phyloP scores from a whole-genome alignment of 164 flowering plant species.

The Buxus sempervirens region DNA sequence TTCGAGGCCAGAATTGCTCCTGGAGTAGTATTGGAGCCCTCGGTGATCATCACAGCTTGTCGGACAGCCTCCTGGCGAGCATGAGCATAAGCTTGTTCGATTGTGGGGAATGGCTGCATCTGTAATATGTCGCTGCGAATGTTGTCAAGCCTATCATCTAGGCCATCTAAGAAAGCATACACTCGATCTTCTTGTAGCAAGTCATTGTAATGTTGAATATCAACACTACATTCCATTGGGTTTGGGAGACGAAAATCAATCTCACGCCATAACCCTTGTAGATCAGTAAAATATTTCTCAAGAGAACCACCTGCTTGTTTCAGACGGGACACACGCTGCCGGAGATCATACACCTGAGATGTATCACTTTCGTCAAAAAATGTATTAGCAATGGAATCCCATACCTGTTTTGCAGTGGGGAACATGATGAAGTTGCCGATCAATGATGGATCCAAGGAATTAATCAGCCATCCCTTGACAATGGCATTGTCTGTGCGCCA shows the following conservation, averaged over 20 bases:
- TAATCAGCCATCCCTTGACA: no score
- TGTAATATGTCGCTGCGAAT: not conserved
- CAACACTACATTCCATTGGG: slow-evolving; percentile 3
- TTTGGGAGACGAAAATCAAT: slow-evolving; percentile 2
- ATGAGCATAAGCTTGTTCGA: slow-evolving; percentile 2
- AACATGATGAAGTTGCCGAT: not conserved
- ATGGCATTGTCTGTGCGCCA: not conserved
- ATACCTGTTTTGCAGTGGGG: not conserved
- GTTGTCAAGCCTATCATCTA: not conserved
- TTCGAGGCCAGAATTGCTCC: not conserved
- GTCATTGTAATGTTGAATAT: not conserved
- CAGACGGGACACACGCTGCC: not conserved
- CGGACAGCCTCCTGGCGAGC: not conserved
- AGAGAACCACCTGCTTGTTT: slow-evolving; percentile 1
- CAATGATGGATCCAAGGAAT: not conserved
- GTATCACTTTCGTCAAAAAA: slow-evolving; percentile 1
- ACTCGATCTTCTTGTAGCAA: slow-evolving; percentile 8
- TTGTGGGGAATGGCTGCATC: not conserved
- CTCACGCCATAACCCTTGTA: slow-evolving; percentile 11
- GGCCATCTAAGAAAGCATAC: slow-evolving; percentile 2
- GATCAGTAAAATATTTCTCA: not conserved
- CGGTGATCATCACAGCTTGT: not conserved
- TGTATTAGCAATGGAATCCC: not conserved
- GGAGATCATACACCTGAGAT: not conserved
- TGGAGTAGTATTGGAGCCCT: not conserved